A percentile compares a stretch with the other conserved stretches of the same genome.
Conservation (phyloP, 345 rosid species). For the Hevea brasiliensis region DNA sequence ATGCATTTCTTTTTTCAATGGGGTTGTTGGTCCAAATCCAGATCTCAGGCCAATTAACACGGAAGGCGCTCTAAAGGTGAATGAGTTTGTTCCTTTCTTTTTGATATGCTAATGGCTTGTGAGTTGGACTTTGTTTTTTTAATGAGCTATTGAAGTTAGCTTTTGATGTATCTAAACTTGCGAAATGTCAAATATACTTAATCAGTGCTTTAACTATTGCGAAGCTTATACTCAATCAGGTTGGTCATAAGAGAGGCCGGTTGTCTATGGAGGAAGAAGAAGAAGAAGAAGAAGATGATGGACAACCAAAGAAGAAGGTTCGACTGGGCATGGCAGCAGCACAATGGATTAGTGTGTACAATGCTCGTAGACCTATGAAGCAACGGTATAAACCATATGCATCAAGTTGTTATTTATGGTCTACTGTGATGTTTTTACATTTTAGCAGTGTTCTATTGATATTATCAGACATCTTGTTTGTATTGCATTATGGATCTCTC, state of each 20-base stretch:
- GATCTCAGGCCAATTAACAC: conserved; percentile 78
- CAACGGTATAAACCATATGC: conserved; percentile 54
- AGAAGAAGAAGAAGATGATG: conserved; percentile 67
- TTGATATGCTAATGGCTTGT: neutral
- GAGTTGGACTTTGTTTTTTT: too few species aligned
- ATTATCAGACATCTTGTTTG: neutral
- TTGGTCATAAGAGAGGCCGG: conserved; percentile 84
- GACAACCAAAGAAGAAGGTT: conserved; percentile 83
- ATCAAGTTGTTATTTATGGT: conserved; percentile 12
- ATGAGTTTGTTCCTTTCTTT: conserved; percentile 11
- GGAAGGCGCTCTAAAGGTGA: conserved; percentile 96
- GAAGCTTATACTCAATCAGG: conserved; percentile 42
- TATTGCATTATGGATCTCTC: neutral
- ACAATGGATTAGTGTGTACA: conserved; percentile 92
- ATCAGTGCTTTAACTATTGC: neutral
- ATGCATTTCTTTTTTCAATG: conserved; percentile 73
- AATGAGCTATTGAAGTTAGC: neutral
- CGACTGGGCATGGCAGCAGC: conserved; percentile 88
- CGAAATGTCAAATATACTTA: conserved; percentile 1
- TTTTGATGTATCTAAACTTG: neutral
- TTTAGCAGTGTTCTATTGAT: neutral
- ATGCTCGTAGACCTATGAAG: conserved; percentile 93
- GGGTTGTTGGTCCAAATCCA: conserved; percentile 65
- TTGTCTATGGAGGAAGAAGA: conserved; percentile 60
- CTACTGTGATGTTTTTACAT: neutral